phyloP scores from a whole-genome alignment of 768 basidiomycete genomes.

The Harrya chromipes region DNA sequence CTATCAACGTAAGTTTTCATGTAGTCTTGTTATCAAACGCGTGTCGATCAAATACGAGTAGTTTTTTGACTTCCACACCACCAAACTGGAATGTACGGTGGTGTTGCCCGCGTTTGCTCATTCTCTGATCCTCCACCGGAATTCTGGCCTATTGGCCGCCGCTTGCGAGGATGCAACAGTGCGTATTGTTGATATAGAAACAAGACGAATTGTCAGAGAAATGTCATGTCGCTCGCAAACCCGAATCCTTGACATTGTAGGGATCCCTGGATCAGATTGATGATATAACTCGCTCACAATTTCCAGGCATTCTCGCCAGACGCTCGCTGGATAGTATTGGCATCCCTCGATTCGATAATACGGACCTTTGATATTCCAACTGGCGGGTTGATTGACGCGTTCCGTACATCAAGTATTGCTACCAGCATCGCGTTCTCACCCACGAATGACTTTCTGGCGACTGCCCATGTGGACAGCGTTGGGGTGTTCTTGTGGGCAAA shows the following conservation, averaged over 20 bases:
- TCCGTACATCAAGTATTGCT: conserved; percentile 82
- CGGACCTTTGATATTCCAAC: conserved; percentile 96
- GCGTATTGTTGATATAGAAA: conserved; percentile 90
- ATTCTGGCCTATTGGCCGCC: conserved; percentile 79
- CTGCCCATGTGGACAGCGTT: conserved; percentile 90
- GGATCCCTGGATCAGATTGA: conserved; percentile 23
- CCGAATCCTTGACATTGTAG: conserved; percentile 84
- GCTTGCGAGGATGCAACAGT: conserved; percentile 85
- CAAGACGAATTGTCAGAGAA: conserved; percentile 82
- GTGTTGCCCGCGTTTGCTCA: conserved; percentile 65
- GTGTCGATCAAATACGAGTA: conserved; percentile 30
- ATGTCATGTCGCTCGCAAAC: conserved; percentile 73
- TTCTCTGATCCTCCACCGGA: conserved; percentile 74
- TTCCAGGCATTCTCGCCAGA: conserved; percentile 89
- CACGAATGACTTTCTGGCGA: conserved; percentile 93
- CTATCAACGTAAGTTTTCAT: conserved; percentile 65
- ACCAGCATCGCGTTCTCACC: conserved; percentile 93
- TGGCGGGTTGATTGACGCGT: conserved; percentile 87
- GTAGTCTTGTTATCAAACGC: not conserved
- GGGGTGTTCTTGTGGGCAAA: conserved; percentile 99
- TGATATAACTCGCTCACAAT: conserved; percentile 1
- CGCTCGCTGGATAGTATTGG: conserved; percentile 87
- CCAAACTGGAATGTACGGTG: conserved; percentile 66
- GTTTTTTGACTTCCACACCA: conserved; percentile 97
- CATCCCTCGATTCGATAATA: conserved; percentile 88